Conservation (phyloP, 495 filamentous ascomycete species). For the Hyphodiscus hymeniophilus region DNA sequence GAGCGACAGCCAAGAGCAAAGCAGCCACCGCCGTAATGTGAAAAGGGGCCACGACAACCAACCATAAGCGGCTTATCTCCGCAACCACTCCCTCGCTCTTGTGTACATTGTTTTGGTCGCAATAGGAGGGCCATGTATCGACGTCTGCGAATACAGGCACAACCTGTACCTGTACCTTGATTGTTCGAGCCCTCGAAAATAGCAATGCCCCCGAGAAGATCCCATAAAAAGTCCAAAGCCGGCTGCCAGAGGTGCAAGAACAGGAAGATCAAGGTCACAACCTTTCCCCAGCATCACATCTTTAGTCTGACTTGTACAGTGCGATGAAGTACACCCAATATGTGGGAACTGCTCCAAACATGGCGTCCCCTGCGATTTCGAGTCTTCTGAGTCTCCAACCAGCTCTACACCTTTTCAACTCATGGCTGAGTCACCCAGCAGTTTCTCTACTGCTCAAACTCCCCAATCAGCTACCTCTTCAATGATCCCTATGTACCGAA, state of each 20-base stretch:
- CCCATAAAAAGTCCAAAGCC: constrained; percentile 54
- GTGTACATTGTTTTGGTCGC: no score
- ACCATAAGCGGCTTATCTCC: no score
- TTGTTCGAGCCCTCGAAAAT: constrained; percentile 7
- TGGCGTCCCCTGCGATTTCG: constrained; percentile 55
- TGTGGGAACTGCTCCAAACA: constrained; percentile 58
- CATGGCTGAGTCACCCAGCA: constrained; percentile 17
- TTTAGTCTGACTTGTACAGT: constrained; percentile 30
- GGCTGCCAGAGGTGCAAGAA: constrained; percentile 54
- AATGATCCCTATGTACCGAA: constrained; percentile 28
- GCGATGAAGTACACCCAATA: constrained; percentile 53
- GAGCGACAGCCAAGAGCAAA: no score
- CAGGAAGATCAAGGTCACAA: constrained; percentile 52
- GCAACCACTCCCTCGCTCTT: no score
- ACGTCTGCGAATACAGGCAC: neutral
- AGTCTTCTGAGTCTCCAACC: constrained; percentile 21
- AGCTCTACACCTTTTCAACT: constrained; percentile 10
- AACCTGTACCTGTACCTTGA: constrained; percentile 4
- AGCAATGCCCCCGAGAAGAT: constrained; percentile 42
- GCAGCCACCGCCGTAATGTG: no score
- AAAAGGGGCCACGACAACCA: no score
- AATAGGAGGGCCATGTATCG: no score
- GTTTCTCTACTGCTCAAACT: constrained; percentile 21
- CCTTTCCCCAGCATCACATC: neutral
- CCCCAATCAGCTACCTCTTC: constrained; percentile 19